A percentile compares a stretch with the other conserved stretches of the same genome.
phyloP scores from a whole-genome alignment of 441 rosid species.

The Mallotus repandus region DNA sequence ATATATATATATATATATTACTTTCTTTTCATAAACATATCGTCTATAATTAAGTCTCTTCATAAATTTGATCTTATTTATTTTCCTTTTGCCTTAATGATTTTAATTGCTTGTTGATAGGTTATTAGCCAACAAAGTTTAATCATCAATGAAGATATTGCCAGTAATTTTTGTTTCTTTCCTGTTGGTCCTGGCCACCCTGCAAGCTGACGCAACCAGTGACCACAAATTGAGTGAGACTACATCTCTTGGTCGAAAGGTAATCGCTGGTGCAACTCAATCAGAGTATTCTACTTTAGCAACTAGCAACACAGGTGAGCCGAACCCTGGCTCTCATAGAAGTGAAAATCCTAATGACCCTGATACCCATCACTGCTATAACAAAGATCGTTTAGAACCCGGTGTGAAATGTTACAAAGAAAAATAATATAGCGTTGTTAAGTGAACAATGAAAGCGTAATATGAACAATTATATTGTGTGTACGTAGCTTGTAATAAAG shows the following conservation, averaged over 20 bases:
- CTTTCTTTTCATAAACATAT: no score
- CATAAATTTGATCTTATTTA: no score
- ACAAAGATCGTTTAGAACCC: background rate
- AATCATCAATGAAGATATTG: conserved; percentile 20
- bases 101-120: background rate
- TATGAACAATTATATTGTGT: background rate
- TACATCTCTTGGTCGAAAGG: background rate
- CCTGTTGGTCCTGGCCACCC: background rate
- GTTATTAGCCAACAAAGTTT: background rate
- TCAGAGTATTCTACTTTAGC: no score
- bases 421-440: no score
- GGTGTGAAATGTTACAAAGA: background rate
- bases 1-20: no score
- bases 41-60: no score
- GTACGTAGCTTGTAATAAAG: background rate
- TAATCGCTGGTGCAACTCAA: no score
- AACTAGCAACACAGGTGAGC: background rate
- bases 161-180: background rate
- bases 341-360: background rate
- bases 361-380: background rate
- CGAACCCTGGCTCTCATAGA: background rate
- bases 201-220: conserved; percentile 16
- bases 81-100: no score
- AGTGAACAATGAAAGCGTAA: background rate
- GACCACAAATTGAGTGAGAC: background rate